Conservation (phyloP, 2,329 filamentous ascomycete genomes). For the Annulohypoxylon truncatum region DNA sequence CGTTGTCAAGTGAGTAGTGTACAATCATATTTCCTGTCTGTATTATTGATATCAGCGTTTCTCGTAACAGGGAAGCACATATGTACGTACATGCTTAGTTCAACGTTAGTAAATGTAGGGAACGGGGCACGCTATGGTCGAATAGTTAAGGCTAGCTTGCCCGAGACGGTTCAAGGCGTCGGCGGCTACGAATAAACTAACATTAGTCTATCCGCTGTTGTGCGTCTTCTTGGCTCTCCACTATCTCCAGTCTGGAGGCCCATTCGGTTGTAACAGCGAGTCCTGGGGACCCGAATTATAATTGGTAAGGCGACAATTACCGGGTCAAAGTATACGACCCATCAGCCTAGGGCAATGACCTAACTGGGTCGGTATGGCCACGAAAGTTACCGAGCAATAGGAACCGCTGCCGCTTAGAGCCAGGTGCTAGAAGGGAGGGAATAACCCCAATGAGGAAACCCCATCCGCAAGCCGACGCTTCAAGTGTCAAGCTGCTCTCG, state of each 20-base stretch:
- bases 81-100: background rate
- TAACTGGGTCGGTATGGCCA: slow-evolving; percentile 4
- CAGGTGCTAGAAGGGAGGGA: slow-evolving; percentile 3
- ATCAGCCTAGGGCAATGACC: slow-evolving; percentile 17
- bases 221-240: slow-evolving; percentile 32
- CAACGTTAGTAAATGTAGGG: background rate
- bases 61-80: background rate
- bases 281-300: slow-evolving; percentile 22
- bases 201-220: slow-evolving; percentile 37
- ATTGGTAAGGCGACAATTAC: slow-evolving; percentile 30
- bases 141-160: slow-evolving; percentile 21
- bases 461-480: background rate
- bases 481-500: background rate
- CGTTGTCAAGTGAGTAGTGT: background rate
- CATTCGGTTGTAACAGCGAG: slow-evolving; percentile 26
- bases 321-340: slow-evolving; percentile 20
- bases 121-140: slow-evolving; percentile 9
- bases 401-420: background rate
- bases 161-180: slow-evolving; percentile 18
- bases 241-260: slow-evolving; percentile 20
- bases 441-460: slow-evolving; percentile 1
- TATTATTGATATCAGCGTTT: background rate
- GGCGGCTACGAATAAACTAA: slow-evolving; percentile 31
- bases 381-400: slow-evolving; percentile 1
- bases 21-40: background rate